Evolutionary conservation across 768 basidiomycete species (phyloP), one percentile per base, ranked within the genome.

Genomic region (Auricularia sp.): DNA sequence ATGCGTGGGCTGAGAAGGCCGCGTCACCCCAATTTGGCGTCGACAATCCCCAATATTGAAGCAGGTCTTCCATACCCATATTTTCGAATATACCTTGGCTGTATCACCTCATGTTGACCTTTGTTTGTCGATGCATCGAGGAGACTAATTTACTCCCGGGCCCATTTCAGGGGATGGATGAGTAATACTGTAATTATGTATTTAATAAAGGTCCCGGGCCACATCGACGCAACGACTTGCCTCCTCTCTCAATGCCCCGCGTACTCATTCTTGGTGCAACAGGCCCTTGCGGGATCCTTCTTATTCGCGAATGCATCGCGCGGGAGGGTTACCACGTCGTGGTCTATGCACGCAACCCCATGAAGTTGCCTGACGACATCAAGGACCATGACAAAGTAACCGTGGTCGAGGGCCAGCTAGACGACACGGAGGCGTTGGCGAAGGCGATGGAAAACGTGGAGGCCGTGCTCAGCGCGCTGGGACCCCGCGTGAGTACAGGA

Each of bases 251-350:
- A 21, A 51, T 51, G 47, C 47, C 47, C 18, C 84, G 78, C 33
- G 69, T 88, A 64, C 77, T 90, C 63, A 77, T 90, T 65, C 78
- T 91, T n/a, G 89, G 88, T 18, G 85, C 80, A 29, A 91, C 88
- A 3, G 88, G 88, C 1, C 79, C 83, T 14, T 73, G 74, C 42
- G 89, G 88, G 61, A 73, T 81, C 56, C 78, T 80, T 18, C 76
- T 90, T 65, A 78, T 85, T 64, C 79, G 83, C 62, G 80, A 86
- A 69, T 75, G 79, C 4, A 79, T 90, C 18, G 70, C 74, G 3
- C 56, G 59, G 18, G 73, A 74, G 23, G 68, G 71, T 4, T 78
- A 81, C 67, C 76, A 78, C 3, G 68, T 90, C 66, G 77, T 88
- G 65, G 67, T 90, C 63, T 89, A 83, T 64, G 87, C 81, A 11